These are phyloP conservation scores for Penicillium freii DNA, from an alignment of 2,329 filamentous ascomycete genomes.

Conservation along the genomic window DNA sequence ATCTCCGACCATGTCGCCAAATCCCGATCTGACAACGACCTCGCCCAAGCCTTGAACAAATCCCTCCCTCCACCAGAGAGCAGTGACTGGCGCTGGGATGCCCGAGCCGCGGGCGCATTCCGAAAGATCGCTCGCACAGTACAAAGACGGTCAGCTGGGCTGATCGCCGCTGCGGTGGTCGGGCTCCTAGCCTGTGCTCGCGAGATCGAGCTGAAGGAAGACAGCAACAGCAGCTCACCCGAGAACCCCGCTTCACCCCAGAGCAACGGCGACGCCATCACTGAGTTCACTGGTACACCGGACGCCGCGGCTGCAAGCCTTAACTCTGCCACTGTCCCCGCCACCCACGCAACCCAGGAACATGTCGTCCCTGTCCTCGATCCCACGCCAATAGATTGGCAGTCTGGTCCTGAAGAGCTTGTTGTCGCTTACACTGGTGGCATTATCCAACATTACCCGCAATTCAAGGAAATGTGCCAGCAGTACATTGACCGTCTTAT, in stretches of 20 bases:
- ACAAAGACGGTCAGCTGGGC: slow-evolving; percentile 68
- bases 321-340: not conserved
- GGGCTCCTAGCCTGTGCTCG: slow-evolving; percentile 67
- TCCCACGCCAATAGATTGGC: slow-evolving; percentile 39
- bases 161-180: slow-evolving; percentile 70
- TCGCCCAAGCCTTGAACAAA: slow-evolving; percentile 48
- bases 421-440: slow-evolving; percentile 78
- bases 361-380: slow-evolving; percentile 41
- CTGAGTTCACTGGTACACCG: slow-evolving; percentile 14
- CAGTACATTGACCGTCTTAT: slow-evolving; percentile 61
- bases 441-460: slow-evolving; percentile 75
- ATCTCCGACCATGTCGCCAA: slow-evolving; percentile 67
- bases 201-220: slow-evolving; percentile 55
- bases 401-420: slow-evolving; percentile 56
- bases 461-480: slow-evolving; percentile 70
- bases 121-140: slow-evolving; percentile 68
- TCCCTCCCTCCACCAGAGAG: slow-evolving; percentile 53
- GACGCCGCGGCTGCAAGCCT: slow-evolving; percentile 8
- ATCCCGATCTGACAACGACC: slow-evolving; percentile 48
- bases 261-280: slow-evolving; percentile 24
- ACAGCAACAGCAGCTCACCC: slow-evolving; percentile 40
- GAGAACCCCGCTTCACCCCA: slow-evolving; percentile 30
- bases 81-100: slow-evolving; percentile 61
- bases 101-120: slow-evolving; percentile 57
- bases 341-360: slow-evolving; percentile 19